phyloP scores from a whole-genome alignment of 2,329 filamentous ascomycete species.

The Trichoderma sp. region DNA sequence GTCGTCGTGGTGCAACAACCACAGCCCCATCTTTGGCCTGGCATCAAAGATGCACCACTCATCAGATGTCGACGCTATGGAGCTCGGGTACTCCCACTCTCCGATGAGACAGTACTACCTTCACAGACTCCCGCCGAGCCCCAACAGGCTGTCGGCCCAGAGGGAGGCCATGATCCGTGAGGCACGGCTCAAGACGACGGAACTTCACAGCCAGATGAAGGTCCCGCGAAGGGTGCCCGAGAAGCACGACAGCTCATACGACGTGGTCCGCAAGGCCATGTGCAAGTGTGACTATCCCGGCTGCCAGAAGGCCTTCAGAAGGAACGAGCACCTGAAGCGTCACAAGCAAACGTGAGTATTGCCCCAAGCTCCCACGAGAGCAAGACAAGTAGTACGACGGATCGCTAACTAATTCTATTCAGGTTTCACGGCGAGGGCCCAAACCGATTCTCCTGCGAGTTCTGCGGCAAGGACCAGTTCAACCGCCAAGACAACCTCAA shows the following conservation, averaged over 20 bases:
- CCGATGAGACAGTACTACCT: slow-evolving; percentile 39
- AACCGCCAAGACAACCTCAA: slow-evolving; percentile 48
- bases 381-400: not conserved
- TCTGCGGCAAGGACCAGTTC: slow-evolving; percentile 48
- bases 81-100: slow-evolving; percentile 43
- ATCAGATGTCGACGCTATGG: slow-evolving; percentile 40
- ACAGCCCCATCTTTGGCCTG: slow-evolving; percentile 48
- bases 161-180: slow-evolving; percentile 48
- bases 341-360: slow-evolving; percentile 54
- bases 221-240: slow-evolving; percentile 37
- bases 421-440: slow-evolving; percentile 46
- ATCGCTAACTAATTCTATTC: not conserved
- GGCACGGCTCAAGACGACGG: slow-evolving; percentile 48
- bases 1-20: slow-evolving; percentile 46
- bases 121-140: slow-evolving; percentile 39
- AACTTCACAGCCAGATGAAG: slow-evolving; percentile 48
- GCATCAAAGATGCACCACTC: slow-evolving; percentile 39
- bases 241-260: slow-evolving; percentile 40
- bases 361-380: not conserved
- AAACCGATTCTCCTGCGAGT: slow-evolving; percentile 47
- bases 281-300: slow-evolving; percentile 51
- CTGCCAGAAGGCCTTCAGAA: slow-evolving; percentile 54
- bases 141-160: slow-evolving; percentile 41
- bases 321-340: slow-evolving; percentile 59
- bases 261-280: slow-evolving; percentile 46